phyloP scores from a whole-genome alignment of 1,284 basidiomycete species.

The Neonothopanus nambi region DNA sequence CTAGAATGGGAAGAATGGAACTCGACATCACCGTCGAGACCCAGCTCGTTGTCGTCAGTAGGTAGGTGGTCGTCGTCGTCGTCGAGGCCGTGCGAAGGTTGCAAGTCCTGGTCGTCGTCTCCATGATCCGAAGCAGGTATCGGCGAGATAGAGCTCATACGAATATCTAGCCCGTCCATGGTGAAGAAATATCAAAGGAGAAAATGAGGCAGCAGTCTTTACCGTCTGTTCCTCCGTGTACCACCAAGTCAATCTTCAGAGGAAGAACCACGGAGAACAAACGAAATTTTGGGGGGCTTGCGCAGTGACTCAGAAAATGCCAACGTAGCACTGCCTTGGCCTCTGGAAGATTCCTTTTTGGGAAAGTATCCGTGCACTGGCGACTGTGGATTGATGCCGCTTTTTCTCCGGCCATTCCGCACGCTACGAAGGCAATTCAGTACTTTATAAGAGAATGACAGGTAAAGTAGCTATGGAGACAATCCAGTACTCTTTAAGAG shows the following conservation, averaged over 20 bases:
- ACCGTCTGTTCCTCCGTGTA: conserved; percentile 1
- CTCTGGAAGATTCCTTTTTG: conserved; percentile 18
- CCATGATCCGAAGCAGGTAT: neutral
- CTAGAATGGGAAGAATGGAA: neutral
- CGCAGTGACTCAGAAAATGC: conserved; percentile 5
- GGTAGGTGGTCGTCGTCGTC: neutral
- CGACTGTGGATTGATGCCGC: too few relatives aligned
- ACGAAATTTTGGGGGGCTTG: neutral
- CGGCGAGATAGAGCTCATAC: conserved; percentile 1
- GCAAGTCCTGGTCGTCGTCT: neutral
- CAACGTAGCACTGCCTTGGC: conserved; percentile 7
- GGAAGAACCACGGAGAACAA: neutral
- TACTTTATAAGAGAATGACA: too few relatives aligned
- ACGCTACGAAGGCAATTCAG: too few relatives aligned
- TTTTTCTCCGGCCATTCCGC: too few relatives aligned
- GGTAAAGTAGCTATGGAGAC: too few relatives aligned
- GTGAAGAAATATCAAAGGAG: too few relatives aligned
- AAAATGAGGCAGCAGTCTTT: too few relatives aligned
- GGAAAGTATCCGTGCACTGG: neutral
- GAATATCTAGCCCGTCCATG: neutral
- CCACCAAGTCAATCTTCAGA: conserved; percentile 9
- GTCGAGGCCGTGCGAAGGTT: neutral
- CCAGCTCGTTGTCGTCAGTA: neutral
- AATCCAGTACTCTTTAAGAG: too few relatives aligned
- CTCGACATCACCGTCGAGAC: neutral